Conservation (phyloP, 345 rosid species). For the Eucalyptus sp. region DNA sequence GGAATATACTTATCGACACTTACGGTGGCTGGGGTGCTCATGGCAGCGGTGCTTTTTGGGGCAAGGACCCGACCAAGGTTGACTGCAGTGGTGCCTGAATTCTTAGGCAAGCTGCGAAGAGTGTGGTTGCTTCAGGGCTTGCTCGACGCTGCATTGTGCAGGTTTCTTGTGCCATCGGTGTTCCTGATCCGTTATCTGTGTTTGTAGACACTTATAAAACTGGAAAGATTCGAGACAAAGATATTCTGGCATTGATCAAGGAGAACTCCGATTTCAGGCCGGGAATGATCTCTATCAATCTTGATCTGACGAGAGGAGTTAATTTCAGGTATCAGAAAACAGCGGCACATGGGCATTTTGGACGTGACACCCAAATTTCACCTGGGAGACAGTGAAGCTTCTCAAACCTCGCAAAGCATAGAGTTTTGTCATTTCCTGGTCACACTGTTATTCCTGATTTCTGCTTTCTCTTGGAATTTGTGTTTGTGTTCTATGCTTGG, state of each 20-base stretch:
- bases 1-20: slow-evolving; percentile 10
- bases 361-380: slow-evolving; percentile 10
- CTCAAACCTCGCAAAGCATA: slow-evolving; percentile 8
- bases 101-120: slow-evolving; percentile 9
- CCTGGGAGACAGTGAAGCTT: slow-evolving; percentile 11
- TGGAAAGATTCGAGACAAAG: slow-evolving; percentile 5
- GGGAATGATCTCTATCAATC: slow-evolving; percentile 11
- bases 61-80: neutral
- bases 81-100: neutral
- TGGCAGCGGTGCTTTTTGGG: slow-evolving; percentile 15
- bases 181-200: slow-evolving; percentile 7
- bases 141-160: slow-evolving; percentile 13
- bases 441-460: neutral
- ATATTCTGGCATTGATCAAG: slow-evolving; percentile 6
- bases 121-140: slow-evolving; percentile 14
- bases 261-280: slow-evolving; percentile 17
- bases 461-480: neutral
- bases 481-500: neutral
- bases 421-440: neutral
- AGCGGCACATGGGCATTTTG: slow-evolving; percentile 16
- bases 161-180: slow-evolving; percentile 15
- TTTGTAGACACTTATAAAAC: slow-evolving; percentile 8
- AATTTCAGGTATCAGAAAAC: slow-evolving; percentile 14
- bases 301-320: slow-evolving; percentile 12
- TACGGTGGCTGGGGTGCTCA: slow-evolving; percentile 16